Base-by-base conservation (phyloP, 192 early-diverging fungal species). In the Backusella parvicylindrica region DNA sequence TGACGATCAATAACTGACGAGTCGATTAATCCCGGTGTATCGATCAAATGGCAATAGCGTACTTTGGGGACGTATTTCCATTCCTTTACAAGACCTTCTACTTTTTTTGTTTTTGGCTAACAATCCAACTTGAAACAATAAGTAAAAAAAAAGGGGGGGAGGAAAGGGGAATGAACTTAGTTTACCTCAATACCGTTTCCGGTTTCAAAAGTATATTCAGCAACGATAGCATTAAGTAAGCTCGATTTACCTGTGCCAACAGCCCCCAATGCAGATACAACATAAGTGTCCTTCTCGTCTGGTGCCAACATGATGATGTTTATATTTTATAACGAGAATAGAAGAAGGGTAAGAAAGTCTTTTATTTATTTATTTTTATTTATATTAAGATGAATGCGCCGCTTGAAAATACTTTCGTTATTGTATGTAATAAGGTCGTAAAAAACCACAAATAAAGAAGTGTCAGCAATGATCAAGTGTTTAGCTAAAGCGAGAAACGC, bases 161-260 rank as follows among this genome's bases (percentile, higher is more conserved):
- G 16, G 32, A 16, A 21, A 18, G 11, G 23, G 31, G 6, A 23
- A 30, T 23, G 30, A 56, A 56, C 6, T 65, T 35, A 33, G 12
- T 33, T 70, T 81, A 85, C 84, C 38, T 83, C 82, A 50, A 81
- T 73, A 72, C 78, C 78, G 37, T 75, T 68, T 31, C 86, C 86
- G 18, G 82, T 84, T 36, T 76, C 78, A 71, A 84, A 87, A 15
- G 84, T 70, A 26, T 79, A 77, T 37, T 82, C 82, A 53, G 80
- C 84, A 41, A 82, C 77, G 70, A 87, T 87, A 30, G 86, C 81
- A 43, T 87, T 87, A 1, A 87, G 76, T 35, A 85, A 75, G 23
- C 82, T 84, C 12, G 84, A 85, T 71, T 87, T 87, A 28, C 86
- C 86, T 28, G 83, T 85, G 33, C 86, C 86, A 64, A 85, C 77